Conservation (phyloP, 768 basidiomycete species). For the Hypholoma sublateritium region DNA sequence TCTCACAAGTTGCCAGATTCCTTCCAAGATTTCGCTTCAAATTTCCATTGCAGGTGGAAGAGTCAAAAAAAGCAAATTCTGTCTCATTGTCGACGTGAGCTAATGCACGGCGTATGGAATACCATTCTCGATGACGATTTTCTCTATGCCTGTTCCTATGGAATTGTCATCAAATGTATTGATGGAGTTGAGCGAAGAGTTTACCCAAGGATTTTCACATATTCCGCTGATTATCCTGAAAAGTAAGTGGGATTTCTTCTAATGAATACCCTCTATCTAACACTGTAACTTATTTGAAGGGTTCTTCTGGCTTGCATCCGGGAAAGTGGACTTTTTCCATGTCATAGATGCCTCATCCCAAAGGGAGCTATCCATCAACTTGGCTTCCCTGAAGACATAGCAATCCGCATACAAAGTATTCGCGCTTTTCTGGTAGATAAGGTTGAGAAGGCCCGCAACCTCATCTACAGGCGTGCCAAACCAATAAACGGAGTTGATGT, state of each 20-base stretch:
- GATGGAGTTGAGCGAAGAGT: constrained; percentile 30
- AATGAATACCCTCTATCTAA: no score
- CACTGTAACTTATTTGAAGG: constrained; percentile 10
- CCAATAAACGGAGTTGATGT: background rate
- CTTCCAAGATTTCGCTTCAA: constrained; percentile 22
- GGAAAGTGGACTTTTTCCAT: constrained; percentile 35
- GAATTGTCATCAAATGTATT: constrained; percentile 30
- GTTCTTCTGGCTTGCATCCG: constrained; percentile 30
- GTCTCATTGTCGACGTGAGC: constrained; percentile 21
- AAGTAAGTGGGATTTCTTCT: constrained; percentile 33
- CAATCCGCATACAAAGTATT: background rate
- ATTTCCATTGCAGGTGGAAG: constrained; percentile 12
- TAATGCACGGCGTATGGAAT: constrained; percentile 18
- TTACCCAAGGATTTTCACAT: constrained; percentile 33
- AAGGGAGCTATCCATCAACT: constrained; percentile 20
- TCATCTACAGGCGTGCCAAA: background rate
- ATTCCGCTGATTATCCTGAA: constrained; percentile 42
- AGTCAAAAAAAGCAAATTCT: constrained; percentile 15
- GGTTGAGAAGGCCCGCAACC: background rate
- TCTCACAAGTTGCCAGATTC: constrained; percentile 22
- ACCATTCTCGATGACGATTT: constrained; percentile 16
- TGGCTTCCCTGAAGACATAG: background rate
- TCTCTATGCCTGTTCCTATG: constrained; percentile 27
- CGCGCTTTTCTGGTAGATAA: background rate
- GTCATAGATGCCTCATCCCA: constrained; percentile 30